phyloP scores from a whole-genome alignment of 2,329 filamentous ascomycete species.

The Ceratocystis cubensis region DNA sequence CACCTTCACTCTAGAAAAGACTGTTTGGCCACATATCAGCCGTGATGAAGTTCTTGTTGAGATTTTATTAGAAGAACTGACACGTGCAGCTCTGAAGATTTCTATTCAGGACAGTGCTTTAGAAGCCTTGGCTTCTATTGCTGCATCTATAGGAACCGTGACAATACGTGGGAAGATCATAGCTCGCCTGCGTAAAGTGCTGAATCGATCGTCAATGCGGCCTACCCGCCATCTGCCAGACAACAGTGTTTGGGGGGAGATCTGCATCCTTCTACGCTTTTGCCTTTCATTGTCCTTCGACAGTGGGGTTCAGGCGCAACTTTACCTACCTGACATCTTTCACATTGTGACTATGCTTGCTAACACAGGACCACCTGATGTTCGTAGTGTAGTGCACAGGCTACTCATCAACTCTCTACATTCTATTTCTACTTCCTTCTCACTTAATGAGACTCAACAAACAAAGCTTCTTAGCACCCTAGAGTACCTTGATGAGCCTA shows the following conservation, averaged over 20 bases:
- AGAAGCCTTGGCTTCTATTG: constrained; percentile 49
- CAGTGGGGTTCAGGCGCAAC: constrained; percentile 52
- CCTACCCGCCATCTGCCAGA: constrained; percentile 54
- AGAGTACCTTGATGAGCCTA: constrained; percentile 46
- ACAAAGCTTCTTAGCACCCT: constrained; percentile 44
- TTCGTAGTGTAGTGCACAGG: constrained; percentile 48
- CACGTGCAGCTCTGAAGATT: constrained; percentile 48
- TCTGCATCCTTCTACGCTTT: constrained; percentile 54
- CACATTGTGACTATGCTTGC: constrained; percentile 59
- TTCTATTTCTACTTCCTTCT: constrained; percentile 53
- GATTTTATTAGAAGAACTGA: constrained; percentile 53
- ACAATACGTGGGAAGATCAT: constrained; percentile 54
- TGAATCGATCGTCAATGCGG: constrained; percentile 53
- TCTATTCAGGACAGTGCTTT: constrained; percentile 41
- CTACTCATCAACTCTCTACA: constrained; percentile 56
- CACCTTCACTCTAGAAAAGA: constrained; percentile 49
- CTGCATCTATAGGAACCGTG: constrained; percentile 51
- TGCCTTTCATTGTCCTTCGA: constrained; percentile 56
- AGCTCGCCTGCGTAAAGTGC: constrained; percentile 50
- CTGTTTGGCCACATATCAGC: constrained; percentile 52
- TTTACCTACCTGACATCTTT: constrained; percentile 57
- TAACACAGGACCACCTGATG: constrained; percentile 47
- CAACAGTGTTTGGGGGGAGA: constrained; percentile 56
- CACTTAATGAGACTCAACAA: constrained; percentile 46
- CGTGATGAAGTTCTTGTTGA: constrained; percentile 54